Conservation (phyloP, 352 stramenopile species). For the Phytophthora uliginosa region DNA sequence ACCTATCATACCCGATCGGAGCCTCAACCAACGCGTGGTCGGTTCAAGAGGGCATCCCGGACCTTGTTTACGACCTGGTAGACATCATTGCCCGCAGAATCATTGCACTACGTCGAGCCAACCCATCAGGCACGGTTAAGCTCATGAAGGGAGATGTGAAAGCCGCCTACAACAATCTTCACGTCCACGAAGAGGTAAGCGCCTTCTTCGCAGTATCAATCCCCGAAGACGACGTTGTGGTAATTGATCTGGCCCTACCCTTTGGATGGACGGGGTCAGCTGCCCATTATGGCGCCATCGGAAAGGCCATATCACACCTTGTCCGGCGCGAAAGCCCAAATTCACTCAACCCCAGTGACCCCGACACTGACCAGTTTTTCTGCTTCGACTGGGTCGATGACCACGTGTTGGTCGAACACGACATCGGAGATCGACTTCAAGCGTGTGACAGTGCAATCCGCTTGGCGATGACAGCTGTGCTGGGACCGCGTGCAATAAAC, state of each 20-base stretch:
- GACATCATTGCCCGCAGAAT: neutral
- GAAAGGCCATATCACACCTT: neutral
- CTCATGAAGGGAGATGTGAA: neutral
- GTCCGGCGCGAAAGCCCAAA: neutral
- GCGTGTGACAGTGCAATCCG: neutral
- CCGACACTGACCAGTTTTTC: neutral
- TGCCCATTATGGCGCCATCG: neutral
- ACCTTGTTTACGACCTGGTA: neutral
- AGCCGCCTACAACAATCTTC: neutral
- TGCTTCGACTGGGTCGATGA: neutral
- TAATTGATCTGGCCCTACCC: neutral
- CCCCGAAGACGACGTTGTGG: neutral
- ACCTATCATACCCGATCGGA: neutral
- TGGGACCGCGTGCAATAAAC: neutral
- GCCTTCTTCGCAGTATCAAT: neutral
- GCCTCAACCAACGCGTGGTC: neutral
- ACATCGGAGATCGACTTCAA: neutral
- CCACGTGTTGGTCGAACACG: neutral
- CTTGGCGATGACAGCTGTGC: neutral
- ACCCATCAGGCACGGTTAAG: neutral
- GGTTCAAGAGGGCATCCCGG: neutral
- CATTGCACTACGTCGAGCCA: neutral
- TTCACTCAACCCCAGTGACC: neutral
- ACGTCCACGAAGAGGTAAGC: neutral
- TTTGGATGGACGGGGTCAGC: neutral